Conservation (phyloP, 441 rosid genomes). For the Metrosideros polymorpha region DNA sequence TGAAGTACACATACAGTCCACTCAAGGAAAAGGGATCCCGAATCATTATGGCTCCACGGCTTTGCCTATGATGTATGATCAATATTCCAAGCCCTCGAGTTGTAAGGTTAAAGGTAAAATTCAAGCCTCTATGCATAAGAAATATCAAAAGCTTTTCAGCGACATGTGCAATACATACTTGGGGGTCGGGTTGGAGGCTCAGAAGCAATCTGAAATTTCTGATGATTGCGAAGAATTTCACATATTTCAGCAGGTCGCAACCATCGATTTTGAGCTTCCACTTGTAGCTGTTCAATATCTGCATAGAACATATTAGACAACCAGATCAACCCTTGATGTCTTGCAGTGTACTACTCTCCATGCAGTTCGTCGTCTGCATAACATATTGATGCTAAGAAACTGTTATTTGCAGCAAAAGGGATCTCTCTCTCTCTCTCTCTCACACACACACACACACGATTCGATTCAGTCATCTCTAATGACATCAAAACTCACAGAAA, state of each 20-base stretch:
- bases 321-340: neutral
- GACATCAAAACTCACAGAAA: neutral
- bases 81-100: neutral
- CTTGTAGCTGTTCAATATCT: constrained; percentile 69
- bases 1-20: neutral
- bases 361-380: neutral
- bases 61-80: neutral
- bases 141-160: neutral
- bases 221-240: constrained; percentile 80
- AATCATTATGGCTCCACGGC: neutral
- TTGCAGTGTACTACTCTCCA: neutral
- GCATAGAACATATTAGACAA: constrained; percentile 8
- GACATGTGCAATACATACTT: constrained; percentile 31
- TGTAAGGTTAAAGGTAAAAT: neutral
- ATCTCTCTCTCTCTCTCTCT: neutral
- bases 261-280: constrained; percentile 94
- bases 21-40: neutral
- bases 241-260: constrained; percentile 93
- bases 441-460: neutral
- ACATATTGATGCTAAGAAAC: neutral
- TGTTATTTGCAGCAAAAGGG: neutral
- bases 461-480: too few species aligned
- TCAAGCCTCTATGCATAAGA: neutral
- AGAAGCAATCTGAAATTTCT: constrained; percentile 62
- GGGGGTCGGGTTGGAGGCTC: constrained; percentile 81